Base-by-base conservation (phyloP, 495 filamentous ascomycete genomes). In the Penicillium ucsense region DNA sequence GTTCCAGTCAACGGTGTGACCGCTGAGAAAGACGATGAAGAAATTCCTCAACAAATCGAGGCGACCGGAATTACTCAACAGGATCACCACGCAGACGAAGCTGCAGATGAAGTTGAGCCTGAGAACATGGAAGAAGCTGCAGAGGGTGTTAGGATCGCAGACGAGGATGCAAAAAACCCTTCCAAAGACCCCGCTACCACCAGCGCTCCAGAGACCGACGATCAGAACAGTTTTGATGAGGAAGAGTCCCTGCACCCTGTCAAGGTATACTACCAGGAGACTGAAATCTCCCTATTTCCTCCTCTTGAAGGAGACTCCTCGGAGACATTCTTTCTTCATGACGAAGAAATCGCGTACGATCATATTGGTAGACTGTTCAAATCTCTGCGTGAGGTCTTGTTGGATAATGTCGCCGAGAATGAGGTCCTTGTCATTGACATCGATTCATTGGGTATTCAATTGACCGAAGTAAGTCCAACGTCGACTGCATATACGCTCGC, bases 361-460 rank as follows among this genome's bases (percentile, higher is more conserved):
- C 69, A 70, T 10, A 64, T 95, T 30, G 60, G 64, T 28, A 70
- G 76, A 33, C 69, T 95, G 20, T 72, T 95, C 42, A 57, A 70
- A 36, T 77, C 77, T 32, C 77, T 87, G 50, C 82, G 86, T 37
- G 61, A 71, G 29, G 75, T 88, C 5, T 78, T 95, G 48, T 68
- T 70, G 31, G 74, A 83, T 12, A 85, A 84, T 54, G 71, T 92
- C 20, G 62, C 66, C 12, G 69, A 80, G 31, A 75, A 81, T 31
- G 83, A 90, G 48, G 82, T 89, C 49, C 63, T 94, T 39, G 71
- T 81, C 28, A 67, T 92, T 48, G 73, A 79, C 41, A 71, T 94
- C 46, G 78, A 82, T 11, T 68, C 78, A 28, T 68, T 92, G 47
- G 82, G 77, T 52, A 70, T 94, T 33, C 76, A 85, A 52, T 69